Percentiles rank a stretch among this genome's conserved stretches.
Evolutionary conservation across 2,329 filamentous ascomycete genomes (phyloP).

Genomic region (Botrytis elliptica): DNA sequence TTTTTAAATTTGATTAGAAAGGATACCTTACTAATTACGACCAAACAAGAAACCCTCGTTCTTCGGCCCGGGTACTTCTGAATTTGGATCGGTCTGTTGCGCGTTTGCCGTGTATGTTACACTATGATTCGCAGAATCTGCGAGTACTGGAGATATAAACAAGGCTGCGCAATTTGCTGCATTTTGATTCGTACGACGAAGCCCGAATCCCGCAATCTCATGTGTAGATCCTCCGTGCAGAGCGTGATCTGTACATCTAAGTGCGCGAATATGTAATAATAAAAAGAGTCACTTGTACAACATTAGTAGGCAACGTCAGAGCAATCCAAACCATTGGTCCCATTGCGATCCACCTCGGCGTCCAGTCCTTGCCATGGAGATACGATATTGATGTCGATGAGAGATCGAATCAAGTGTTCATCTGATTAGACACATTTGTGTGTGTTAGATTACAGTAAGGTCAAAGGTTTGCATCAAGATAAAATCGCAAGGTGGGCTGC

Average conservation of each 20-base stretch:
- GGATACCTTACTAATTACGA: background rate
- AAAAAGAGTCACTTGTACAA: background rate
- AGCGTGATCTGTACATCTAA: background rate
- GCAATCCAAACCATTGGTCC: background rate
- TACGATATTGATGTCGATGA: background rate
- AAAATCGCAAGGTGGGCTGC: background rate
- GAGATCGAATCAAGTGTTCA: background rate
- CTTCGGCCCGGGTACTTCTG: background rate
- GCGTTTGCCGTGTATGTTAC: background rate
- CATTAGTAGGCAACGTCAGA: background rate
- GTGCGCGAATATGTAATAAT: background rate
- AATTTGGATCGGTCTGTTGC: background rate
- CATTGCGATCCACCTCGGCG: background rate
- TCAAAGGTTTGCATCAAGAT: background rate
- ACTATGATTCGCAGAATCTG: conserved; percentile 11
- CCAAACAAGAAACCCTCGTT: background rate
- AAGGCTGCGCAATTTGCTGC: background rate
- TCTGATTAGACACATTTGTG: background rate
- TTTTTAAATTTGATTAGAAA: background rate
- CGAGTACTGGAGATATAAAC: conserved; percentile 2
- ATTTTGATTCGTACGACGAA: background rate
- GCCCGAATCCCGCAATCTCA: background rate
- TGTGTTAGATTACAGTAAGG: background rate
- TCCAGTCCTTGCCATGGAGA: background rate
- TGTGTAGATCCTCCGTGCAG: background rate